Conservation (phyloP, 1,284 basidiomycete species). For the Chondrostereum purpureum region DNA sequence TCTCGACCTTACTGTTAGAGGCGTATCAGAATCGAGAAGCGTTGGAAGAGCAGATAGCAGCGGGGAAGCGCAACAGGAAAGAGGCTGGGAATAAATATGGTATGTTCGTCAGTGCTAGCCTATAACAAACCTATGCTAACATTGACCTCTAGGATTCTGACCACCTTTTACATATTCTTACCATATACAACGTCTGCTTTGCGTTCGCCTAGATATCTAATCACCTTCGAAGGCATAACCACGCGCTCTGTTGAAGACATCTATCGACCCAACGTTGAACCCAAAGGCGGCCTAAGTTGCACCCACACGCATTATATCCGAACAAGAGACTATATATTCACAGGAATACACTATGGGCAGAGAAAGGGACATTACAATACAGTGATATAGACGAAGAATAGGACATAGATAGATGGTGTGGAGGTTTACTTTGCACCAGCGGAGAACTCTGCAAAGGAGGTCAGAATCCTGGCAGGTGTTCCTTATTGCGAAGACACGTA, state of each 20-base stretch:
- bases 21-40: slow-evolving; percentile 74
- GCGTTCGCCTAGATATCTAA: neutral
- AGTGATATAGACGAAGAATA: slow-evolving; percentile 4
- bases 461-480: neutral
- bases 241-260: too few species aligned
- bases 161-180: neutral
- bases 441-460: slow-evolving; percentile 23
- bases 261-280: slow-evolving; percentile 6
- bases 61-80: slow-evolving; percentile 73
- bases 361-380: slow-evolving; percentile 9
- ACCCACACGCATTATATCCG: too few species aligned
- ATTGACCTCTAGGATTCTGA: slow-evolving; percentile 8
- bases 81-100: slow-evolving; percentile 85
- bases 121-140: neutral
- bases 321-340: too few species aligned
- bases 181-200: neutral
- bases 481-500: slow-evolving; percentile 16
- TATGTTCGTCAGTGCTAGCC: slow-evolving; percentile 24
- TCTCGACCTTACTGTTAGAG: slow-evolving; percentile 69
- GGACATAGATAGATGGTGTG: too few species aligned
- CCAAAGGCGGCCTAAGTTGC: too few species aligned
- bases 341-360: too few species aligned
- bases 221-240: neutral
- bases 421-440: slow-evolving; percentile 19
- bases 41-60: slow-evolving; percentile 73